Base-by-base conservation (phyloP, 768 basidiomycete species). In the Calocera cornea region DNA sequence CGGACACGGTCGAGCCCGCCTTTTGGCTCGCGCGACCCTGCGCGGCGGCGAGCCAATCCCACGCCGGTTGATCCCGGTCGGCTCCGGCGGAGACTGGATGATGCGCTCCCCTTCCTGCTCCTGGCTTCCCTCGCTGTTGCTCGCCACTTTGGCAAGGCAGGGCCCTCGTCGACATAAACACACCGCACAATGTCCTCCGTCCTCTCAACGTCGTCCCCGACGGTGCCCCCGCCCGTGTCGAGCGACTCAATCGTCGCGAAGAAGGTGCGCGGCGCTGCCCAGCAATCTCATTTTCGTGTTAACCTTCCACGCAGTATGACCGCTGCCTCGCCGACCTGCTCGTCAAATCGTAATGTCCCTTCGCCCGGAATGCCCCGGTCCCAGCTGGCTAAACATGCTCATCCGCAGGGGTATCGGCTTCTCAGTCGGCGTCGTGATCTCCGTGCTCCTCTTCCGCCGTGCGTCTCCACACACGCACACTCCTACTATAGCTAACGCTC, bases 381-480 rank as follows among this genome's bases (percentile, higher is more conserved):
- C 70, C 73, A 24, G 40, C n/a, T n/a, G n/a, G n/a, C 33, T 49
- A 27, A 47, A 41, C 65, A 19, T 41, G 7, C 14, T 10, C 29
- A 38, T 64, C 49, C 69, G 22, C 76, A 93, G 91, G 65, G 91
- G 91, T 64, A 84, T 95, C 68, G 93, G 93, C 66, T 90, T 95
- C 77, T 86, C 92, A 73, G 87, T 84, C 40, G 93, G 93, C 69
- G 89, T 95, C 70, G 84, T 95, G 68, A 86, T 88, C 44, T 93
- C 90, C 41, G 93, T 95, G 70, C 84, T 95, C 71, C 81, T 94
- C 77, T 95, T 95, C 86, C 87, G 86, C 77, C 86, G 93, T 95
- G 74, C 76, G 92, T 87, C 60, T 60, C 34, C 64, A 66, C 64
- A 11, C 8, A 49, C 66, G 67, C 41, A 33, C 50, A 40, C 65